Evolutionary conservation across 2,329 filamentous ascomycete genomes (phyloP), one percentile per base, ranked within the genome.

Genomic region (Daldinia sp.): DNA sequence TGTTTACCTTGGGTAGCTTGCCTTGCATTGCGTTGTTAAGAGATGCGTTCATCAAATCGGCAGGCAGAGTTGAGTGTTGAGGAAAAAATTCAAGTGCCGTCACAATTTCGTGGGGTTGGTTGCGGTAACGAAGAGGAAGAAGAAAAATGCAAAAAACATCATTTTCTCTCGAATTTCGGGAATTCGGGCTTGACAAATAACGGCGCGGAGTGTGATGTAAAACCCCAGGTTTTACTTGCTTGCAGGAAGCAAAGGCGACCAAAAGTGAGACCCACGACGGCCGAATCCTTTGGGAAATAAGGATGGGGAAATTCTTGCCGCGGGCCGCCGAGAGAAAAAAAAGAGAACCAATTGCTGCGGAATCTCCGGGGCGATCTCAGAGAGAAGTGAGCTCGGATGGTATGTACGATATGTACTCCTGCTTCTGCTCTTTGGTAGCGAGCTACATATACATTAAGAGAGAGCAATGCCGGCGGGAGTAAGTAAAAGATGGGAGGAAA

Each of bases 211-310:
- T 6, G 9, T 6, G 3, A 33, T 6, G 30, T 6, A 10, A 10
- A 72, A 64, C 15, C 69, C 68, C 3, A 80, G 74, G 26, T 51
- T 50, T 26, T 70, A 23, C 23, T 23, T 23, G 20, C 78, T 78
- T 57, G 74, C 72, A 20, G 69, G 69, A 20, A 9, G 28, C 6
- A 12, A 10, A 51, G 13, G 46, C 7, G 46, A 33, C 46, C 46
- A 67, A 58, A 76, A 13, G 35, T 39, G 70, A 77, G 76, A 20
- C 77, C 77, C 53, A 79, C 75, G 79, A 75, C 23, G 79, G 71
- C 76, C 74, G 69, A 81, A 82, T 33, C 79, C 79, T 44, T 26
- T 81, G 66, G 71, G 60, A 37, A 2, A 10, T 7, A 35, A 35
- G 33, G 7, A 9, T 2, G 7, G 30, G 75, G 71, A 13, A 80